Evolutionary conservation across 768 basidiomycete genomes (phyloP).

Genomic region (Mycena leptocephala): DNA sequence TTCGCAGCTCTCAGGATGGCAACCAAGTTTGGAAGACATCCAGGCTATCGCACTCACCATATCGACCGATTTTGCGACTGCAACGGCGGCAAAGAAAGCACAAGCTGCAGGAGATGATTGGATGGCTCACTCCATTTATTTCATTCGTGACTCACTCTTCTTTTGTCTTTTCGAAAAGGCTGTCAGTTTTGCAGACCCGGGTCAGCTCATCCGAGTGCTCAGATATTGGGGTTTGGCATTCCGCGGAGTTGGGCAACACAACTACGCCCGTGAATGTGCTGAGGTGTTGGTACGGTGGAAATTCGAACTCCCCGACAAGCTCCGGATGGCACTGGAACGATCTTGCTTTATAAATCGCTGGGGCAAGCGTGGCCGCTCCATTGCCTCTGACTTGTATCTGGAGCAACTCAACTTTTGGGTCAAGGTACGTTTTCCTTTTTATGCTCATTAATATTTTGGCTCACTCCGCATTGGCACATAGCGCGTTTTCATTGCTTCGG

Average conservation of each 20-base stretch:
- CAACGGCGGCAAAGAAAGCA: constrained; percentile 8
- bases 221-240: too few species aligned
- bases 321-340: constrained; percentile 35
- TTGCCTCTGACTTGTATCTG: constrained; percentile 48
- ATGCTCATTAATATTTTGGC: too few species aligned
- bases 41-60: too few species aligned
- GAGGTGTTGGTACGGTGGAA: constrained; percentile 40
- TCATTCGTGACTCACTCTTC: constrained; percentile 47
- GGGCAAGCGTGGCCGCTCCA: constrained; percentile 42
- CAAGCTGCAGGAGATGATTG: constrained; percentile 7
- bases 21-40: too few species aligned
- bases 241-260: constrained; percentile 32
- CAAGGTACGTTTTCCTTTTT: too few species aligned
- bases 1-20: too few species aligned
- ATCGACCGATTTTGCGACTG: constrained; percentile 11
- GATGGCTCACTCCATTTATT: constrained; percentile 43
- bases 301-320: constrained; percentile 31
- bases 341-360: constrained; percentile 21
- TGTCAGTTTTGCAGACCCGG: constrained; percentile 50
- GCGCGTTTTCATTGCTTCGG: constrained; percentile 43
- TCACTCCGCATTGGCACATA: too few species aligned
- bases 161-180: too few species aligned
- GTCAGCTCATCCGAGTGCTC: constrained; percentile 43
- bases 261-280: constrained; percentile 50
- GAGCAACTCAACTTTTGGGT: constrained; percentile 49